Percentiles rank a stretch among this genome's conserved stretches.
These are phyloP conservation scores for Croton setiger DNA, from an alignment of 441 rosid species.

Conservation along the genomic window DNA sequence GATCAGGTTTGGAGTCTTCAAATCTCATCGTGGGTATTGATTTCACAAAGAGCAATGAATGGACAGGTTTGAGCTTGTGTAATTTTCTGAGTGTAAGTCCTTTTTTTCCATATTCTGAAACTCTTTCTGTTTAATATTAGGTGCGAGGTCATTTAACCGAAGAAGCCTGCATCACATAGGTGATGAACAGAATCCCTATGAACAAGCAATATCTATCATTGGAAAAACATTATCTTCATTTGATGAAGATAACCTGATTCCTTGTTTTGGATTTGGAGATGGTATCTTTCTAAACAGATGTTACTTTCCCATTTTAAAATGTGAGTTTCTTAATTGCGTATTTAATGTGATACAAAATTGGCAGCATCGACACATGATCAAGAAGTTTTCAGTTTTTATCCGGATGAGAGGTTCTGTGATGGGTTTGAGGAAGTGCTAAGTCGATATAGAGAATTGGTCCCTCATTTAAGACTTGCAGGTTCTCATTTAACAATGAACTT, in stretches of 20 bases:
- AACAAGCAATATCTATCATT: constrained; percentile 75
- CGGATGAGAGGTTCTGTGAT: constrained; percentile 56
- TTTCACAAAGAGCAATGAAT: constrained; percentile 92
- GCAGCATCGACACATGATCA: constrained; percentile 86
- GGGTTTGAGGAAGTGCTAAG: constrained; percentile 80
- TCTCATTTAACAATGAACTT: neutral
- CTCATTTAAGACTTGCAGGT: constrained; percentile 78
- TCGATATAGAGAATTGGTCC: constrained; percentile 64
- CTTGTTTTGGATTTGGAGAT: constrained; percentile 86
- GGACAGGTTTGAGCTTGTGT: constrained; percentile 60
- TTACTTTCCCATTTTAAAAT: constrained; percentile 10
- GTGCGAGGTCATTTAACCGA: constrained; percentile 63
- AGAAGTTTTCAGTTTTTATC: constrained; percentile 75
- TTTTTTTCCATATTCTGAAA: neutral
- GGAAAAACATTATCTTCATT: constrained; percentile 68
- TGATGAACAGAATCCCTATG: constrained; percentile 59
- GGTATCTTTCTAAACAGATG: constrained; percentile 33
- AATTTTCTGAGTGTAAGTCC: neutral
- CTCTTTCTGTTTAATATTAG: constrained; percentile 31
- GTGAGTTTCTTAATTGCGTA: neutral
- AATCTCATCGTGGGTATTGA: constrained; percentile 87
- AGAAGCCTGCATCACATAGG: constrained; percentile 68
- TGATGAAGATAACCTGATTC: constrained; percentile 82
- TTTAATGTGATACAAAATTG: constrained; percentile 15
- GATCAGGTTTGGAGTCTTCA: constrained; percentile 80